Conservation (phyloP, 169 alveolate genomes). For the Cryptosporidium muris region DNA sequence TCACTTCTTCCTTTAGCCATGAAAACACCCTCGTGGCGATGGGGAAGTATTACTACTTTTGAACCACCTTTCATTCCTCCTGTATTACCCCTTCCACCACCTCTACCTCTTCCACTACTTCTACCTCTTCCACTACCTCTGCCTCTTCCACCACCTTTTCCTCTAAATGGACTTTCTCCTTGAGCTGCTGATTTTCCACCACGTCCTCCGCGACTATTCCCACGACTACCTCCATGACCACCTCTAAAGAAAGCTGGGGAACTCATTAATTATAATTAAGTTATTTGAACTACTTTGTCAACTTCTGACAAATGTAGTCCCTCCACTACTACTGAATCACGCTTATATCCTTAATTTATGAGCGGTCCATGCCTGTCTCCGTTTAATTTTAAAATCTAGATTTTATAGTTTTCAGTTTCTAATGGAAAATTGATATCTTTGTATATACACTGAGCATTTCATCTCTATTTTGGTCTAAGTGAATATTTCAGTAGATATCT, state of each 20-base stretch:
- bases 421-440: no score
- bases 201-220: slow-evolving; percentile 79
- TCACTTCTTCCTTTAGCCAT: slow-evolving; percentile 96
- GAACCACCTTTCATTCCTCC: slow-evolving; percentile 87
- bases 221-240: slow-evolving; percentile 75
- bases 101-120: slow-evolving; percentile 77
- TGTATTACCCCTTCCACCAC: slow-evolving; percentile 80
- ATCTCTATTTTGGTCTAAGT: no score
- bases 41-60: slow-evolving; percentile 93
- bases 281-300: slow-evolving; percentile 14
- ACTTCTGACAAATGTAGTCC: slow-evolving; percentile 38
- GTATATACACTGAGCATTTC: no score
- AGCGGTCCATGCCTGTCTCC: slow-evolving; percentile 72
- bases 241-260: slow-evolving; percentile 46
- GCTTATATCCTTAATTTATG: slow-evolving; percentile 9
- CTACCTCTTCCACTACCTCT: slow-evolving; percentile 82
- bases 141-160: slow-evolving; percentile 79
- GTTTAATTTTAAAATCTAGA: background rate
- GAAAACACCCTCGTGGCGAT: slow-evolving; percentile 96
- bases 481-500: no score
- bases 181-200: slow-evolving; percentile 27
- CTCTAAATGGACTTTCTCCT: slow-evolving; percentile 71
- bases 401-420: no score
- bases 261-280: background rate
- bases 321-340: slow-evolving; percentile 1